phyloP scores from a whole-genome alignment of 768 basidiomycete genomes.

The Rhizopogon vesiculosus region DNA sequence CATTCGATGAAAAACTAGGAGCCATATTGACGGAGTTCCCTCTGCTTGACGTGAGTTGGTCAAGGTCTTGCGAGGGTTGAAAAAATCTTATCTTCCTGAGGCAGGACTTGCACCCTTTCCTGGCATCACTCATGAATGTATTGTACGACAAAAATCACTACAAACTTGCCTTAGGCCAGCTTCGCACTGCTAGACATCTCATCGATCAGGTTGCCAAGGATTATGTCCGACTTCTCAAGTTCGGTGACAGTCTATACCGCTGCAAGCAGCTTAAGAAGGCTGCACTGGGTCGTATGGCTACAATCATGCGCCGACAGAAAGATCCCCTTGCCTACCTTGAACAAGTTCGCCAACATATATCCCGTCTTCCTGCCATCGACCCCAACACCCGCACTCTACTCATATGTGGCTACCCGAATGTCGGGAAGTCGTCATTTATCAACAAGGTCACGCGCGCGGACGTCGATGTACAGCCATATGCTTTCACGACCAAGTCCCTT shows the following conservation, averaged over 20 bases:
- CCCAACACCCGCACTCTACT: slow-evolving; percentile 97
- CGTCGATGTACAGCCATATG: slow-evolving; percentile 99
- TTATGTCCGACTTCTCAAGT: slow-evolving; percentile 94
- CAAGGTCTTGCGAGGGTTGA: background rate
- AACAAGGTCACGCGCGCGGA: slow-evolving; percentile 99
- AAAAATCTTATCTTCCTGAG: slow-evolving; percentile 5
- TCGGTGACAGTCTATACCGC: slow-evolving; percentile 95
- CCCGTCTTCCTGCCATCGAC: slow-evolving; percentile 96
- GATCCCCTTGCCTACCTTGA: slow-evolving; percentile 98
- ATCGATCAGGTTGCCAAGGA: slow-evolving; percentile 98
- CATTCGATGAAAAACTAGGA: slow-evolving; percentile 93
- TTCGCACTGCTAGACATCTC: slow-evolving; percentile 91
- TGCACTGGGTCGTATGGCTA: slow-evolving; percentile 98
- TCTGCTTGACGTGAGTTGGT: slow-evolving; percentile 80
- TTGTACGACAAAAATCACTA: slow-evolving; percentile 99
- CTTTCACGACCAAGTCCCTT: slow-evolving; percentile 97
- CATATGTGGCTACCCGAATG: slow-evolving; percentile 98
- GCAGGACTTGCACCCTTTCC: slow-evolving; percentile 92
- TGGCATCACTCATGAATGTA: slow-evolving; percentile 94
- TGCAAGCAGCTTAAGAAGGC: slow-evolving; percentile 99
- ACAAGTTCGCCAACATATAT: slow-evolving; percentile 98
- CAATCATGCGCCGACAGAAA: slow-evolving; percentile 97
- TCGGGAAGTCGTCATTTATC: slow-evolving; percentile 98
- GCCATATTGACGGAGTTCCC: slow-evolving; percentile 96
- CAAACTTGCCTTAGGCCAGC: slow-evolving; percentile 96